Evolutionary conservation across 306 rosid genomes (phyloP).

Genomic region (Vachellia collinsii): DNA sequence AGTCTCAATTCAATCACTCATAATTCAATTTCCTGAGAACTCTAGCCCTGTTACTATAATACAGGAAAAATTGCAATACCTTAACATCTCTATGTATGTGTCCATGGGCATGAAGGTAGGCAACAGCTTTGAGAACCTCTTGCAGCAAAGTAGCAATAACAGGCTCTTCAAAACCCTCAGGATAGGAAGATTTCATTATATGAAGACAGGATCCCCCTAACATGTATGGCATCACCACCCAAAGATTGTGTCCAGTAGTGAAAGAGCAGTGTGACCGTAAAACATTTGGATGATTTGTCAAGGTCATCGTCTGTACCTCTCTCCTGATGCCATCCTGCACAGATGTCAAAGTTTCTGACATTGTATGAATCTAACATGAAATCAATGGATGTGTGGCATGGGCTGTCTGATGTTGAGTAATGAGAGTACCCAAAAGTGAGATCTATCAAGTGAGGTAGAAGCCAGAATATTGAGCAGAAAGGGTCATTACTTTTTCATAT

Average conservation of each 20-base stretch:
- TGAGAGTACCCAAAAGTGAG: neutral
- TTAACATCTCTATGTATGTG: conserved; percentile 96
- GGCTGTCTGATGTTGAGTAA: neutral
- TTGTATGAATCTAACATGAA: conserved; percentile 18
- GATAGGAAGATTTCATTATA: conserved; percentile 77
- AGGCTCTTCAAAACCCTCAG: conserved; percentile 95
- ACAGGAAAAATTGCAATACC: conserved; percentile 51
- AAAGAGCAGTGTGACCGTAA: conserved; percentile 90
- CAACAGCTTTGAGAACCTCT: conserved; percentile 91
- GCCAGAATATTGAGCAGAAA: too few species aligned
- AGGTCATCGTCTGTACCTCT: conserved; percentile 84
- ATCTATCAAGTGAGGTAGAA: too few species aligned
- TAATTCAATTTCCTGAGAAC: conserved; percentile 23
- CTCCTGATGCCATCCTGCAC: conserved; percentile 91
- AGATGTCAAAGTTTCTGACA: conserved; percentile 34
- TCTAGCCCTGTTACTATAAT: conserved; percentile 27
- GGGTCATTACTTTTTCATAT: too few species aligned
- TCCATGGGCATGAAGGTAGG: conserved; percentile 88
- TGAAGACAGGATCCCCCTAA: conserved; percentile 95
- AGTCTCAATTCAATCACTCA: conserved; percentile 4
- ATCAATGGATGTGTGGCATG: neutral
- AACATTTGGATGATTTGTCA: conserved; percentile 82
- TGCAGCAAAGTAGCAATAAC: conserved; percentile 85
- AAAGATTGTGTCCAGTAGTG: conserved; percentile 82
- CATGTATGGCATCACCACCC: conserved; percentile 99